Evolutionary conservation across 2,329 filamentous ascomycete genomes (phyloP), one percentile per base, ranked within the genome.

Genomic region (Neofusicoccum sp.): DNA sequence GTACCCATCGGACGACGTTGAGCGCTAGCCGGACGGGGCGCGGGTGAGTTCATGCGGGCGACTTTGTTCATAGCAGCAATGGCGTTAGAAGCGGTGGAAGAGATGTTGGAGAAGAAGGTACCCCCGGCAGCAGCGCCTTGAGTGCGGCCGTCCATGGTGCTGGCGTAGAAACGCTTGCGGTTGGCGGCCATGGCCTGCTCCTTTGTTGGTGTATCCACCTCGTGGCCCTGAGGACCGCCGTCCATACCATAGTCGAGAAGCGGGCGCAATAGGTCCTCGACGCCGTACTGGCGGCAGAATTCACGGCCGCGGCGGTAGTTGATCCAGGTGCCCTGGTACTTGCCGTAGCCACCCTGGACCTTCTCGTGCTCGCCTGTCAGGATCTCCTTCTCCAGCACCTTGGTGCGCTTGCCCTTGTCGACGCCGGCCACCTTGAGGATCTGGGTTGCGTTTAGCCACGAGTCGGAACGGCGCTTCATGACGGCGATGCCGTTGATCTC

Each of bases 311-410:
- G 87, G 53, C 93, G 89, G 71, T 96, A 98, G 70, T 89, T 91
- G 71, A 99, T 96, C 95, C 95, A 99, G 2, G 95, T 99, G 60
- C 95, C 95, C 79, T 99, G 95, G 71, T 99, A 99, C 79, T 98
- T 98, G 65, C 95, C 95, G 71, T 99, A 99, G 4, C 95, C 95
- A 34, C 95, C 95, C 74, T 99, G 95, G 2, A 99, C 93, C 76
- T 99, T 99, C 75, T 99, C 95, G 75, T 99, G 93, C 71, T 96
- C 91, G 70, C 95, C 95, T 0, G 90, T 95, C 65, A 96, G 86
- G 62, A 99, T 96, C 76, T 99, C 95, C 77, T 98, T 98, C 74
- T 99, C 95, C 56, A 99, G 82, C 6, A 98, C 96, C 76, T 98
- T 98, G 62, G 95, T 98, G 67, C 95, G 89, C 78, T 96, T 96